These are phyloP conservation scores for Kuraishia capsulata DNA, from an alignment of 805 yeast species.

Conservation along the genomic window DNA sequence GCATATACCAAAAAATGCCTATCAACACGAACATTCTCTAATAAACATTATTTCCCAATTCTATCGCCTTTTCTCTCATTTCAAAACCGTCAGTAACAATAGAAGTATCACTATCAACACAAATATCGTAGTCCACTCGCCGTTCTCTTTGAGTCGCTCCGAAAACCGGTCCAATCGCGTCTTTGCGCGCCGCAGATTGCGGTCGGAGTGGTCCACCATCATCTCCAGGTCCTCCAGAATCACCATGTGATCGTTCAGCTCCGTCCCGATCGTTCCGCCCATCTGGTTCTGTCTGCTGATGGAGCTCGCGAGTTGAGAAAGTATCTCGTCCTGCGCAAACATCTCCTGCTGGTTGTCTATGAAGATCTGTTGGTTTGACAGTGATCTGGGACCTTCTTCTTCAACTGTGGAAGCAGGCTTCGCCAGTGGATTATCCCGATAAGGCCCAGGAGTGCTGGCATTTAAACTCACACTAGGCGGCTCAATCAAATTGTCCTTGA, in stretches of 20 bases:
- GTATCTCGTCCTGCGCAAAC: conserved; percentile 33
- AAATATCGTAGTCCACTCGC: conserved; percentile 39
- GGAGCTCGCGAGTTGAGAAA: conserved; percentile 30
- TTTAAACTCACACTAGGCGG: conserved; percentile 3
- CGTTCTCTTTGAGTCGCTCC: conserved; percentile 33
- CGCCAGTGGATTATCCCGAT: background rate
- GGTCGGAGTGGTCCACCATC: conserved; percentile 32
- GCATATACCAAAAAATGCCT: too few relatives aligned
- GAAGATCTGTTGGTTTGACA: conserved; percentile 21
- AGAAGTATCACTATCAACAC: conserved; percentile 33
- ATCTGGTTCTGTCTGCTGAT: conserved; percentile 34
- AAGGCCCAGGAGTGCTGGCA: background rate
- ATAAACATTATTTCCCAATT: too few relatives aligned
- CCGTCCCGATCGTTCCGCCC: conserved; percentile 36
- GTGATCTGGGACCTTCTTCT: too few relatives aligned
- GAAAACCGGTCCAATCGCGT: conserved; percentile 28
- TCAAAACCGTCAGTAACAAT: conserved; percentile 30
- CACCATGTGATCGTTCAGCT: conserved; percentile 38
- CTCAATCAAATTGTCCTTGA: conserved; percentile 12
- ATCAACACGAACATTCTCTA: too few relatives aligned
- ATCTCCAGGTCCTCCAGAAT: conserved; percentile 40
- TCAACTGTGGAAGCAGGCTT: background rate
- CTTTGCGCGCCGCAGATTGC: conserved; percentile 30
- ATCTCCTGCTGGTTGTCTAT: conserved; percentile 36
- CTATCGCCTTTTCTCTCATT: too few relatives aligned